Conservation (phyloP, 2,329 filamentous ascomycete species). For the Chaetomiaceae sp. region DNA sequence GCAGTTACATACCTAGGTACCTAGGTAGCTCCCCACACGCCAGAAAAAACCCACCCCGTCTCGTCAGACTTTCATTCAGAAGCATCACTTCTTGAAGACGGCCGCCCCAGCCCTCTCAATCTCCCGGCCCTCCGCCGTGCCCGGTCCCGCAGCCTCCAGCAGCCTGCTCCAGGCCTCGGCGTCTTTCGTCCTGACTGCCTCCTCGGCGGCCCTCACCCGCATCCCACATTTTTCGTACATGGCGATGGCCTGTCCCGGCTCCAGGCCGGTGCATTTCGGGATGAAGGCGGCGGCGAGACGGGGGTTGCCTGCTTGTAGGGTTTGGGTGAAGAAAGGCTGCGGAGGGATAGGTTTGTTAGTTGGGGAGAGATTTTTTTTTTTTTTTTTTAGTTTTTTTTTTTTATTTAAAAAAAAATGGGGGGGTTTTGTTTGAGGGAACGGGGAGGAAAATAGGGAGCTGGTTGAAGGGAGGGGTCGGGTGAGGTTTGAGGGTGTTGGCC, state of each 20-base stretch:
- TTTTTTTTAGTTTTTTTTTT: too few species aligned
- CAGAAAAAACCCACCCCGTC: neutral
- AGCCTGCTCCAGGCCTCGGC: constrained; percentile 68
- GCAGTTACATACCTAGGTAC: neutral
- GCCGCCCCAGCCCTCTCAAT: constrained; percentile 73
- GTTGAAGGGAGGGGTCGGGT: neutral
- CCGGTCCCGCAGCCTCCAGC: constrained; percentile 66
- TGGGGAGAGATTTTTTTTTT: neutral
- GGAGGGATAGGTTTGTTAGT: neutral
- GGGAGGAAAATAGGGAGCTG: neutral
- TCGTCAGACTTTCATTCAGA: neutral
- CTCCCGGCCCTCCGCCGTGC: constrained; percentile 64
- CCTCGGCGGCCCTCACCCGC: constrained; percentile 83
- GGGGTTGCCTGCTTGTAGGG: constrained; percentile 82
- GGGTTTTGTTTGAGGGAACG: neutral
- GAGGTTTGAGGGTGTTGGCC: too few species aligned
- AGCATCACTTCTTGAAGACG: constrained; percentile 46
- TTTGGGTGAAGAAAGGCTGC: constrained; percentile 86
- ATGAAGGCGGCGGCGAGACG: constrained; percentile 80
- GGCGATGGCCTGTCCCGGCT: constrained; percentile 65
- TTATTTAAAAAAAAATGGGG: neutral
- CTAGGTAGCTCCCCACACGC: neutral
- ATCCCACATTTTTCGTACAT: constrained; percentile 98
- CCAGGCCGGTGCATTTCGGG: constrained; percentile 74
- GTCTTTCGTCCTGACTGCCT: constrained; percentile 80